Evolutionary conservation across 352 stramenopile species (phyloP).

Genomic region (Sclerospora graminicola): DNA sequence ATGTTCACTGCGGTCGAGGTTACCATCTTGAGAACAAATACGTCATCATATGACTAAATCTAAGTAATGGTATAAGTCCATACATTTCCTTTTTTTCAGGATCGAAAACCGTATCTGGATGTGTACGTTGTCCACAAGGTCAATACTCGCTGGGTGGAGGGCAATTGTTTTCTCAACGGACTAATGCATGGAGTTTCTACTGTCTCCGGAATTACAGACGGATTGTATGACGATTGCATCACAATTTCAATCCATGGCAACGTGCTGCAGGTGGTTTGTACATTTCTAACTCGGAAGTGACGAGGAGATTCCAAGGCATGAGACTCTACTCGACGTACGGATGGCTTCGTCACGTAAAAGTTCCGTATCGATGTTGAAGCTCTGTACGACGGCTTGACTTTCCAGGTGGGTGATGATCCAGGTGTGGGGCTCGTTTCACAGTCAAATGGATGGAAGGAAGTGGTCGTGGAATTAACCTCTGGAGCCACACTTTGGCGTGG

Average conservation of each 20-base stretch:
- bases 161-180: slow-evolving; percentile 60
- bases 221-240: slow-evolving; percentile 72
- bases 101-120: slow-evolving; percentile 47
- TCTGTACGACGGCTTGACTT: slow-evolving; percentile 67
- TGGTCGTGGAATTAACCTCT: slow-evolving; percentile 33
- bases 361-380: slow-evolving; percentile 63
- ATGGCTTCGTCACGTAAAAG: slow-evolving; percentile 67
- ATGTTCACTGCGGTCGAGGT: slow-evolving; percentile 58
- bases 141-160: slow-evolving; percentile 74
- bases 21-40: slow-evolving; percentile 75
- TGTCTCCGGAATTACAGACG: slow-evolving; percentile 52
- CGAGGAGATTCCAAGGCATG: slow-evolving; percentile 47
- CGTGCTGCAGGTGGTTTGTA: slow-evolving; percentile 41
- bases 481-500: slow-evolving; percentile 70
- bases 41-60: slow-evolving; percentile 5
- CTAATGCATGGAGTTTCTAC: slow-evolving; percentile 46
- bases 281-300: slow-evolving; percentile 62
- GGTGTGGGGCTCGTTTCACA: slow-evolving; percentile 42
- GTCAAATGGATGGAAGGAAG: slow-evolving; percentile 63
- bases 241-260: slow-evolving; percentile 67
- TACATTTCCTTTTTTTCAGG: slow-evolving; percentile 19
- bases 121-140: slow-evolving; percentile 54
- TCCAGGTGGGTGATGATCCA: slow-evolving; percentile 58
- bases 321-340: slow-evolving; percentile 66
- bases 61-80: background rate